Base-by-base conservation (phyloP, 1,139 yeast genomes). In the Candida sanyaensis region DNA sequence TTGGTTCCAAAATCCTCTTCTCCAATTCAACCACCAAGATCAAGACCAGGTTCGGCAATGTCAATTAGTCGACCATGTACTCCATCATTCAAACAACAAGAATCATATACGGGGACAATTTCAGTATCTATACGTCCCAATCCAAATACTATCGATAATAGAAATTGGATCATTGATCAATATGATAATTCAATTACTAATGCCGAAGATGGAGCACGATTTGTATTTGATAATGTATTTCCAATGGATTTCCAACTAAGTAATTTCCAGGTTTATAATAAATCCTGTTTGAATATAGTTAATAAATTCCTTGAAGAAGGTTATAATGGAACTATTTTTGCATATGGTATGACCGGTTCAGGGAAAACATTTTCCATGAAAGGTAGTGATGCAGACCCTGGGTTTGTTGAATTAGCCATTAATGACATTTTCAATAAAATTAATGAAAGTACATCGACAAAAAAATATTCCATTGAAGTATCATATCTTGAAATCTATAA, bases 271-370 rank as follows among this genome's bases (percentile, higher is more conserved):
- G 88, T 92, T 1, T 92, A 88, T 62, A 70, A 71, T 29, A 67
- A 68, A 17, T 73, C 86, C 1, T 92, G 91, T 39, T 69, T 77
- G 29, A 82, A 81, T 1, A 71, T 90, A 39, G 84, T 92, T 1
- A 68, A 75, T 26, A 81, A 84, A 52, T 84, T 89, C 49, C 71
- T 90, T 54, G 54, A 67, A 39, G 84, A 85, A 32, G 97, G 97
- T 0, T 91, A 73, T 63, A 90, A 91, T 61, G 96, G 93, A 8
- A 92, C 97, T 0, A 84, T 92, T 1, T 90, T 92, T 65, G 96
- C 97, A 2, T 90, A 91, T 61, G 96, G 97, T 43, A 88, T 88
- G 92, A 90, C 98, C 0, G 98, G 98, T 0, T 89, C 97, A 1
- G 98, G 98, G 30, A 92, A 92, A 64, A 92, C 98, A 0, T 87